Percentiles rank a stretch among this genome's conserved stretches.
phyloP scores from a whole-genome alignment of 495 filamentous ascomycete genomes.

The Haplographium delicatum region DNA sequence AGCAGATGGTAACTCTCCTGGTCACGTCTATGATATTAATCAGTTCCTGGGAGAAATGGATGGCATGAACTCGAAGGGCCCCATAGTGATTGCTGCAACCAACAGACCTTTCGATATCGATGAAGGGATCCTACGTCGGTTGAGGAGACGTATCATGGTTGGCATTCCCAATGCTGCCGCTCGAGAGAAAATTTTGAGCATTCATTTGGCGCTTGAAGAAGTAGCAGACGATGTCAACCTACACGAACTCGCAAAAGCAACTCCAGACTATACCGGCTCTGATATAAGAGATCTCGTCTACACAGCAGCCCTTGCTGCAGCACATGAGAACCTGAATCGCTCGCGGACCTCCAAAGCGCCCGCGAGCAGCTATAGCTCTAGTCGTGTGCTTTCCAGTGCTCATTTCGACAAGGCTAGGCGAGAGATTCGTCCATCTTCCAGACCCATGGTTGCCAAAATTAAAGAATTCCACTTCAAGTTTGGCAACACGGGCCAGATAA shows the following conservation, averaged over 20 bases:
- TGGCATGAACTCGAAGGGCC: conserved; percentile 67
- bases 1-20: not conserved
- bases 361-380: too few species aligned
- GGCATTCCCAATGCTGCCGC: not conserved
- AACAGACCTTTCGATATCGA: conserved; percentile 94
- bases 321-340: too few species aligned
- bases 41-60: conserved; percentile 95
- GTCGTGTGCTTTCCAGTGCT: too few species aligned
- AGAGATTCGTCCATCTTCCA: too few species aligned
- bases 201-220: not conserved
- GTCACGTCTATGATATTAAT: conserved; percentile 36
- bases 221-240: conserved; percentile 51
- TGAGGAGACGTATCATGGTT: conserved; percentile 42
- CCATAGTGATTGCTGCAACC: conserved; percentile 85
- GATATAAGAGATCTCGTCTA: conserved; percentile 89
- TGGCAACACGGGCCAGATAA: too few species aligned
- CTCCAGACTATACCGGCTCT: conserved; percentile 80
- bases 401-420: too few species aligned
- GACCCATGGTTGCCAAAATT: too few species aligned
- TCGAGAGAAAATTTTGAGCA: not conserved
- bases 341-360: too few species aligned
- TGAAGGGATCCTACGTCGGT: conserved; percentile 79
- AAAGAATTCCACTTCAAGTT: too few species aligned
- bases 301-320: conserved; percentile 50
- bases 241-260: conserved; percentile 59